phyloP scores from a whole-genome alignment of 2,329 filamentous ascomycete species.

The Calonectria pteridis region DNA sequence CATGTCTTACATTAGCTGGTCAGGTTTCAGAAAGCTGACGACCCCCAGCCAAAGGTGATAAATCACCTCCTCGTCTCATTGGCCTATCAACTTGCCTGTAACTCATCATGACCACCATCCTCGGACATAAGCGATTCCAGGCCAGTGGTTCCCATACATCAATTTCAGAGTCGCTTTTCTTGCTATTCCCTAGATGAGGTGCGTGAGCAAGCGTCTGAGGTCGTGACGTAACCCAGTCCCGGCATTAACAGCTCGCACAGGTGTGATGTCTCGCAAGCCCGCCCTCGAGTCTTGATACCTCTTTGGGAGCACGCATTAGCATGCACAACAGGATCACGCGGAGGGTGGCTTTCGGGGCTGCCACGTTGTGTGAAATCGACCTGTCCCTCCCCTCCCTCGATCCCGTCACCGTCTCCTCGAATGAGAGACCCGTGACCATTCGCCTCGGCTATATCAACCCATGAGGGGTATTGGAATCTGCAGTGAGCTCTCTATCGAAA shows the following conservation, averaged over 20 bases:
- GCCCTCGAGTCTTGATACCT: constrained; percentile 39
- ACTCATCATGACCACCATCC: constrained; percentile 12
- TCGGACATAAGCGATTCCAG: constrained; percentile 1
- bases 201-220: neutral
- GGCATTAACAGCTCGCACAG: neutral
- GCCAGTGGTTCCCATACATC: neutral
- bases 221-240: constrained; percentile 7
- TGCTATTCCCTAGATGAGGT: neutral
- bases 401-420: neutral
- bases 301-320: constrained; percentile 26
- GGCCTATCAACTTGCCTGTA: constrained; percentile 7
- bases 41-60: neutral
- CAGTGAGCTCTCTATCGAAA: constrained; percentile 5
- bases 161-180: neutral
- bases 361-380: constrained; percentile 21
- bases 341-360: constrained; percentile 10
- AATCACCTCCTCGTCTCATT: neutral
- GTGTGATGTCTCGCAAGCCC: neutral
- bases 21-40: constrained; percentile 9
- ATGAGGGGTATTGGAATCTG: neutral
- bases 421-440: neutral
- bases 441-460: neutral
- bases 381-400: neutral
- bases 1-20: neutral
- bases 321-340: constrained; percentile 20